Base-by-base conservation (phyloP, 768 basidiomycete species). In the Suillus brevipes region DNA sequence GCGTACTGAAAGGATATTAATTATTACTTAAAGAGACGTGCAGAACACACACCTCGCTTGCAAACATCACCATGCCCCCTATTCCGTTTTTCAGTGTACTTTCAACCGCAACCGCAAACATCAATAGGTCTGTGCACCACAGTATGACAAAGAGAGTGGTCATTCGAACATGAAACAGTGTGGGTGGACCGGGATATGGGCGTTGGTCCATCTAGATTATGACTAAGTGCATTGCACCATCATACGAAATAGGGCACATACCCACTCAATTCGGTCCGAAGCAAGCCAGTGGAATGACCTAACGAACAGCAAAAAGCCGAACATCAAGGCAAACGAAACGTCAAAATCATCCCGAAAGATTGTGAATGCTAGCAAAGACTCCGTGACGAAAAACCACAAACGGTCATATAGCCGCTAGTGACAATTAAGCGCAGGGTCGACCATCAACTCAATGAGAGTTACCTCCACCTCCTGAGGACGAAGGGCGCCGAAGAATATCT, bases 201-300 rank as follows among this genome's bases (percentile, higher is more conserved):
- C 90, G 82, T 79, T 99, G 97, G 72, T 99, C 97, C 95, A 99
- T 99, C 97, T 99, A 59, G 7, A n/a, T 45, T n/a, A n/a, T 50
- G 9, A 60, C 49, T 63, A 70, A 4, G 66, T 3, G 40, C 2
- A 5, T 55, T 9, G 62, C 66, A 67, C 65, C 16, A 50, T 60
- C 40, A 28, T 28, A 58, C 23, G 20, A 28, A 43, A 6, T 1
- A 62, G 38, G n/a, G 63, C 74, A 74, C 86, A 70, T 66, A 97
- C 97, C 87, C 94, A 96, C 86, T 99, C 97, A 61, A 99, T 92
- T 58, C 97, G 87, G 77, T 99, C 97, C 7, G 89, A 86, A 64
- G 96, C 87, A 38, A 99, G 85, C 97, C 97, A 99, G 75, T 99
- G 97, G 78, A 99, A 99, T 55, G 94, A 95, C 75, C 98, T 99